Conservation (phyloP, 2,329 filamentous ascomycete genomes). For the Aspergillus novoparasiticus region DNA sequence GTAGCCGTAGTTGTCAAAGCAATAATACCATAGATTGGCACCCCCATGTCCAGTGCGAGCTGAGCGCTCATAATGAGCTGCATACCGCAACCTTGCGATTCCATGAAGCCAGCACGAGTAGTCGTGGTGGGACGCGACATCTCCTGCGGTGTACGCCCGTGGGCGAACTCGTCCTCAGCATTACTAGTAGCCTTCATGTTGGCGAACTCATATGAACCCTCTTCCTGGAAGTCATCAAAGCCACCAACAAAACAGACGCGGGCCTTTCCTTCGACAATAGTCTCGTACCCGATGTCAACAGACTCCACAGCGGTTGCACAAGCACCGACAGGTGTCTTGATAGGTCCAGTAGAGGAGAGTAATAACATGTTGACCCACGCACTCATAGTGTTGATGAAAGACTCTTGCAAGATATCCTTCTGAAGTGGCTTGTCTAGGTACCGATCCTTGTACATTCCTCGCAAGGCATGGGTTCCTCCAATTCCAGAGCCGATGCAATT, state of each 20-base stretch:
- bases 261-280: constrained; percentile 97
- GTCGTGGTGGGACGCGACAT: constrained; percentile 98
- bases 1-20: constrained; percentile 94
- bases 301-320: constrained; percentile 98
- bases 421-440: constrained; percentile 96
- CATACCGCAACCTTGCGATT: constrained; percentile 97
- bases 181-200: constrained; percentile 99
- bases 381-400: constrained; percentile 99
- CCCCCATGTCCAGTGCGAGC: constrained; percentile 96
- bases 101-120: constrained; percentile 97
- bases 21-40: constrained; percentile 93
- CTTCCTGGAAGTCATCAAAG: constrained; percentile 98
- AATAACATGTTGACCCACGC: constrained; percentile 99
- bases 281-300: constrained; percentile 96
- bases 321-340: constrained; percentile 97
- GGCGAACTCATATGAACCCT: constrained; percentile 98
- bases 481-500: constrained; percentile 99
- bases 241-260: constrained; percentile 96
- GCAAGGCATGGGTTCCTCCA: constrained; percentile 87
- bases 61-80: constrained; percentile 98
- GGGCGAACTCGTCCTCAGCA: constrained; percentile 91
- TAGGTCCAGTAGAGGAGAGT: constrained; percentile 92
- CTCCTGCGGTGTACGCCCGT: constrained; percentile 91
- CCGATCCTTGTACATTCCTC: constrained; percentile 97
- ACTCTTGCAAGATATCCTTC: constrained; percentile 98